phyloP scores from a whole-genome alignment of 805 yeast genomes.

The Lipomyces starkeyi region DNA sequence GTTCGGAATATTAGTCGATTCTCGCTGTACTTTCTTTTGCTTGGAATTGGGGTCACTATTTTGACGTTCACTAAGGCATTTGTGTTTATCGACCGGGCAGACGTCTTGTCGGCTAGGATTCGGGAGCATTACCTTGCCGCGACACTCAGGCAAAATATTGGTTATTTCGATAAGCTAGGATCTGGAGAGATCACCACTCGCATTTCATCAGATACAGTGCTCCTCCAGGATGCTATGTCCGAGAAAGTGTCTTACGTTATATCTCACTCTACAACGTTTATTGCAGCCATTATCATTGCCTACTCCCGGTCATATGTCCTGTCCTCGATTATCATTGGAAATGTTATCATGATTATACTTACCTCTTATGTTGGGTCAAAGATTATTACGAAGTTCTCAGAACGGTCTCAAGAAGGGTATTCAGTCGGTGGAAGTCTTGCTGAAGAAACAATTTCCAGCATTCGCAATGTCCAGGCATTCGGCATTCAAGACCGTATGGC shows the following conservation, averaged over 20 bases:
- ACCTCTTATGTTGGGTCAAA: slow-evolving; percentile 43
- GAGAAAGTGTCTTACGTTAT: slow-evolving; percentile 48
- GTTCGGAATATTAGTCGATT: slow-evolving; percentile 46
- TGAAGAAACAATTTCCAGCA: slow-evolving; percentile 50
- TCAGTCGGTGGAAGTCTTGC: slow-evolving; percentile 46
- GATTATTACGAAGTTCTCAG: slow-evolving; percentile 40
- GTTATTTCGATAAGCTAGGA: slow-evolving; percentile 51
- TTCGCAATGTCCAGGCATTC: slow-evolving; percentile 52
- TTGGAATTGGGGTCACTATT: slow-evolving; percentile 47
- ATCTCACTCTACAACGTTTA: slow-evolving; percentile 49
- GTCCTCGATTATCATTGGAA: slow-evolving; percentile 46
- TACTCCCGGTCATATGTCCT: slow-evolving; percentile 49
- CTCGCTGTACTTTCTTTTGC: slow-evolving; percentile 50
- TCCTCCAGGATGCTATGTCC: slow-evolving; percentile 52
- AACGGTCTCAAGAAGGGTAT: slow-evolving; percentile 30
- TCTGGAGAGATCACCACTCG: slow-evolving; percentile 54
- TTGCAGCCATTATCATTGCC: slow-evolving; percentile 48
- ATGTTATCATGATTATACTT: slow-evolving; percentile 46
- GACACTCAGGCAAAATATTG: slow-evolving; percentile 51
- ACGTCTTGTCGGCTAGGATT: slow-evolving; percentile 50
- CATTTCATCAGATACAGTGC: slow-evolving; percentile 50
- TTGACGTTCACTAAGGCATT: slow-evolving; percentile 44
- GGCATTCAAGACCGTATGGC: slow-evolving; percentile 50
- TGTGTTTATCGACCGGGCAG: slow-evolving; percentile 51
- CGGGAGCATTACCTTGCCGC: slow-evolving; percentile 48